Conservation (phyloP, 2,329 filamentous ascomycete species). For the Colletotrichum chrysophilum region DNA sequence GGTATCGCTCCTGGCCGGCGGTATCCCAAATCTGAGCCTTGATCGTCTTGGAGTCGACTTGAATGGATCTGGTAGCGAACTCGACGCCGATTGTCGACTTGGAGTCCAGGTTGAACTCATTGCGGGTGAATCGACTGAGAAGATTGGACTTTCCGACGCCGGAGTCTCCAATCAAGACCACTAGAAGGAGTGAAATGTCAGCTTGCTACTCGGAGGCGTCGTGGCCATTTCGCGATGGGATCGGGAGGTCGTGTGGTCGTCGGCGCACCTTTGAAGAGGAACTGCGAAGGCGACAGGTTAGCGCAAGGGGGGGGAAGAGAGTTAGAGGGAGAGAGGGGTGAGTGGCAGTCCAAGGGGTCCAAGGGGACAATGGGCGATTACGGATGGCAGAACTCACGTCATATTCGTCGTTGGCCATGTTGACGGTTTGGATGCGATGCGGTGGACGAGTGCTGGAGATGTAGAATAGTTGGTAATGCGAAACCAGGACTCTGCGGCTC, state of each 20-base stretch:
- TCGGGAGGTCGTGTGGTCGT: constrained; percentile 27
- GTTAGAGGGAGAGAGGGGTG: constrained; percentile 26
- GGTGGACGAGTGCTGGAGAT: constrained; percentile 23
- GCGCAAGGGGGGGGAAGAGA: constrained; percentile 25
- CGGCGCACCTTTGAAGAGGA: constrained; percentile 93
- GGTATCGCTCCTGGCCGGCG: constrained; percentile 97
- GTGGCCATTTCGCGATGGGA: background rate
- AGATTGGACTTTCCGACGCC: constrained; percentile 99
- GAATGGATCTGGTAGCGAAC: constrained; percentile 97
- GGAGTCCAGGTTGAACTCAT: constrained; percentile 99
- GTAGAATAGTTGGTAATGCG: constrained; percentile 29
- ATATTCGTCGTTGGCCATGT: constrained; percentile 99
- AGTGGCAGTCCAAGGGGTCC: background rate
- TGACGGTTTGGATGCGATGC: constrained; percentile 41
- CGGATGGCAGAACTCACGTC: constrained; percentile 71
- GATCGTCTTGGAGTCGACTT: constrained; percentile 99
- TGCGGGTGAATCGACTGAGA: constrained; percentile 98
- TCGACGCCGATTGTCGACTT: constrained; percentile 99
- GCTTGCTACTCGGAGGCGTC: constrained; percentile 16
- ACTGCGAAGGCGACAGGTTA: constrained; percentile 58
- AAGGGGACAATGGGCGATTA: background rate
- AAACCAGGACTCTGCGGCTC: constrained; percentile 11
- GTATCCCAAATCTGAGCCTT: constrained; percentile 99
- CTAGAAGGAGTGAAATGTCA: constrained; percentile 52
- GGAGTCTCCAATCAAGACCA: constrained; percentile 98